A percentile compares a stretch with the other conserved stretches of the same genome.
These are phyloP conservation scores for Cucurbita maxima DNA, from an alignment of 306 rosid species.

Conservation along the genomic window DNA sequence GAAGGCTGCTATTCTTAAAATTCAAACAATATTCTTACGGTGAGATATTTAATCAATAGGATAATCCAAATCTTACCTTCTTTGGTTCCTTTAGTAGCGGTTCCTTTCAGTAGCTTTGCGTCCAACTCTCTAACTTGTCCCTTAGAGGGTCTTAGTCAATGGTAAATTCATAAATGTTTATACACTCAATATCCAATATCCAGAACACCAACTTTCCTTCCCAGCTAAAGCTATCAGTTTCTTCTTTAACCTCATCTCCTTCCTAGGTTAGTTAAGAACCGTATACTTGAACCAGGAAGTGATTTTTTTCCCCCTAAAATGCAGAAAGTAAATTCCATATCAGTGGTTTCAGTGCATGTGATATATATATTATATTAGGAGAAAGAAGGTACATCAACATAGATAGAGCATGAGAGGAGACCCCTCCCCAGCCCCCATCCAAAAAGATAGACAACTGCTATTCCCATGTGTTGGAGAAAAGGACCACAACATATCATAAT, in stretches of 20 bases:
- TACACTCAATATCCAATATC: background rate
- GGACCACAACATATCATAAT: background rate
- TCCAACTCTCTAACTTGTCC: background rate
- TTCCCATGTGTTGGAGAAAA: background rate
- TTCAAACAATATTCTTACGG: too few relatives aligned
- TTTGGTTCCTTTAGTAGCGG: accelerated
- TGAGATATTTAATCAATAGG: too few relatives aligned
- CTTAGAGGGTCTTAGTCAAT: background rate
- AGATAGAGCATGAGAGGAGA: background rate
- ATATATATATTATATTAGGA: background rate
- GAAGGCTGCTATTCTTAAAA: too few relatives aligned
- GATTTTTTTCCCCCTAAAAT: background rate
- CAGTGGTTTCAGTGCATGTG: background rate
- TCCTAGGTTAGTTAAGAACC: background rate
- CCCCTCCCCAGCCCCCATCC: background rate
- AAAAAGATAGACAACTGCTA: background rate
- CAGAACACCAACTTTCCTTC: background rate
- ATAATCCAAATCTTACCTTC: too few relatives aligned
- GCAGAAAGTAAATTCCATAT: background rate
- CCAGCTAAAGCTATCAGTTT: background rate
- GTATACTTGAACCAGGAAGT: background rate
- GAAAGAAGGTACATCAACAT: background rate
- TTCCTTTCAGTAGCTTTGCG: too few relatives aligned
- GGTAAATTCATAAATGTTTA: background rate
- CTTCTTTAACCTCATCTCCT: background rate